Conservation (phyloP, 2,329 filamentous ascomycete genomes). For the Venturiaceae sp. region DNA sequence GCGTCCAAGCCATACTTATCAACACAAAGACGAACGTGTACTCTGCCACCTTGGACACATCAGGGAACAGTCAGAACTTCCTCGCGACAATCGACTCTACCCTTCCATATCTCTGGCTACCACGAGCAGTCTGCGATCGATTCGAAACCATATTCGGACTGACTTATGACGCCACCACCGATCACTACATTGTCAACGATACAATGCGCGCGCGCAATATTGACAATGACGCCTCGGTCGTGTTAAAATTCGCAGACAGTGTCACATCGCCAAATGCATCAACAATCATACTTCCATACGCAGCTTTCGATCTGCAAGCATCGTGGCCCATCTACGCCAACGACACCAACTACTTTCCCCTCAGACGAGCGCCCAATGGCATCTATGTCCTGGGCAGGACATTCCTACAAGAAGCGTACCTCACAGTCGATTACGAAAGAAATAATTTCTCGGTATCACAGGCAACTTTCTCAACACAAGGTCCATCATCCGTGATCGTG, state of each 20-base stretch:
- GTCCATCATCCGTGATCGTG: constrained; percentile 5
- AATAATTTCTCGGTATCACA: constrained; percentile 9
- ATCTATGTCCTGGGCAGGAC: constrained; percentile 27
- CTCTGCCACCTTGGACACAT: constrained; percentile 5
- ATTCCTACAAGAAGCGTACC: constrained; percentile 31
- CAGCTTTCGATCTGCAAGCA: constrained; percentile 25
- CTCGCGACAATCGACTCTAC: constrained; percentile 24
- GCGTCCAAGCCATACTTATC: constrained; percentile 12
- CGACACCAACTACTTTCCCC: constrained; percentile 25
- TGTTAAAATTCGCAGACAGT: too few relatives aligned
- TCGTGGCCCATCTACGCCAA: constrained; percentile 15
- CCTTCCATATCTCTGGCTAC: constrained; percentile 31
- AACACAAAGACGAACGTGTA: constrained; percentile 6
- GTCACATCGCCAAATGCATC: constrained; percentile 14
- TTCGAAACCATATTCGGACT: constrained; percentile 28
- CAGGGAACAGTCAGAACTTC: constrained; percentile 14
- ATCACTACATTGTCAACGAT: constrained; percentile 28
- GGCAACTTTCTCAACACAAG: constrained; percentile 8
- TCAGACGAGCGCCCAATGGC: constrained; percentile 25
- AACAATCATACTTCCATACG: constrained; percentile 27
- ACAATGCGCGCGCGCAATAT: constrained; percentile 20
- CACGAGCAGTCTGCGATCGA: constrained; percentile 19
- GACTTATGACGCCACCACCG: constrained; percentile 22
- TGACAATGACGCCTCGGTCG: constrained; percentile 16
- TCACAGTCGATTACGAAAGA: constrained; percentile 26